Evolutionary conservation across 176 grass and related monocot species (phyloP), one percentile per base, ranked within the genome.

Genomic region (Olyra latifolia): DNA sequence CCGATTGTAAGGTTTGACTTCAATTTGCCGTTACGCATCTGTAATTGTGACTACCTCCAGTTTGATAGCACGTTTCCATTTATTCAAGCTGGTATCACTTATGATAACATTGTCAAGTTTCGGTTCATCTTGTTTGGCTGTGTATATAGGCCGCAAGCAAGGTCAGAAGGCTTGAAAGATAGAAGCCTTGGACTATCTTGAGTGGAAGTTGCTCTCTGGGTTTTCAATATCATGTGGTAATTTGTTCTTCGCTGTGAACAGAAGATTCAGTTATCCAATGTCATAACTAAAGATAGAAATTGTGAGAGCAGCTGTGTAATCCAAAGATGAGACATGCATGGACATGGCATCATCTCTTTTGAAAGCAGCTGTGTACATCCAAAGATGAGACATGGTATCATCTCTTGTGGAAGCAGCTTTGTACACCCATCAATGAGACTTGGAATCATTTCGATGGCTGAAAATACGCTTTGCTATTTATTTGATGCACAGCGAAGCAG

Each of bases 131-230:
- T 69, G 4, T 42, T 80, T 80, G 35, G 48, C 65, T 56, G 77
- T 40, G 48, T 44, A 64, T 55, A 69, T 39, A 56, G 48, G 77
- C 0, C 9, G n/a, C 24, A 29, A 67, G 62, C 40, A 23, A 20
- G 39, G 55, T 61, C 48, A n/a, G 28, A 24, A 65, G 27, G 20
- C 38, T 69, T 8, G 77, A 67, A 67, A 80, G 77, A 35, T 53
- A 42, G 35, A 35, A 44, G 39, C 62, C 2, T 79, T 42, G 47
- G 25, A 30, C 35, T 8, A 5, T 30, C 23, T 44, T 20, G 15
- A 80, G 48, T 54, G 39, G 62, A 69, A 66, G 49, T 8, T 69
- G n/a, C 6, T 44, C 19, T 56, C 49, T n/a, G 22, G 49, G 25
- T 22, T 2, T 40, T 29, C 25, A 56, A 30, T 24, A 5, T 43